Evolutionary conservation across 2,329 filamentous ascomycete genomes (phyloP).

Genomic region (Penicillium sp.): DNA sequence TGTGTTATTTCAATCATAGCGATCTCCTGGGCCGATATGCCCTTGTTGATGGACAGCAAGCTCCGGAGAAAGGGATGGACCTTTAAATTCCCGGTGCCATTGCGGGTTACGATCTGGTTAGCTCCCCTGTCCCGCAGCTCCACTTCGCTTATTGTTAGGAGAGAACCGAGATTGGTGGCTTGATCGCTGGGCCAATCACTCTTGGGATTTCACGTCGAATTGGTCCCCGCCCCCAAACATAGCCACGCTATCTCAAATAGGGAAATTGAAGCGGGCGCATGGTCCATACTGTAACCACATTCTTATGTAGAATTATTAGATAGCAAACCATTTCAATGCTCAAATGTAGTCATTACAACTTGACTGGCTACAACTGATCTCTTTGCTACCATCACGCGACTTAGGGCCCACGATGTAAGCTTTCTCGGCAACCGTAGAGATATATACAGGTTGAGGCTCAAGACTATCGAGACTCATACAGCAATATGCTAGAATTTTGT

Average conservation of each 20-base stretch:
- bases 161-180: conserved; percentile 1
- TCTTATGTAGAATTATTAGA: not conserved
- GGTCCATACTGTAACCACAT: not conserved
- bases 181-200: not conserved
- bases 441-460: too few species aligned
- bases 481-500: too few species aligned
- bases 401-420: too few species aligned
- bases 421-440: too few species aligned
- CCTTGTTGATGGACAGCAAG: not conserved
- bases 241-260: not conserved
- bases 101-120: not conserved
- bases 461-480: too few species aligned
- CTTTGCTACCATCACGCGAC: too few species aligned
- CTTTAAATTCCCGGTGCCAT: not conserved
- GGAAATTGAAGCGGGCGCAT: not conserved
- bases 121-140: not conserved
- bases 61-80: not conserved
- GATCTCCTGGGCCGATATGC: not conserved
- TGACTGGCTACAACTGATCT: not conserved
- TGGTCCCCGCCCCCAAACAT: not conserved
- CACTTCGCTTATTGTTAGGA: not conserved
- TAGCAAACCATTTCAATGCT: not conserved
- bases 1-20: conserved; percentile 17
- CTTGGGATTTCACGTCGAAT: not conserved
- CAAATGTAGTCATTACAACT: not conserved